Evolutionary conservation across 768 basidiomycete genomes (phyloP), one percentile per base, ranked within the genome.

Genomic region (Dioszegia crocea): DNA sequence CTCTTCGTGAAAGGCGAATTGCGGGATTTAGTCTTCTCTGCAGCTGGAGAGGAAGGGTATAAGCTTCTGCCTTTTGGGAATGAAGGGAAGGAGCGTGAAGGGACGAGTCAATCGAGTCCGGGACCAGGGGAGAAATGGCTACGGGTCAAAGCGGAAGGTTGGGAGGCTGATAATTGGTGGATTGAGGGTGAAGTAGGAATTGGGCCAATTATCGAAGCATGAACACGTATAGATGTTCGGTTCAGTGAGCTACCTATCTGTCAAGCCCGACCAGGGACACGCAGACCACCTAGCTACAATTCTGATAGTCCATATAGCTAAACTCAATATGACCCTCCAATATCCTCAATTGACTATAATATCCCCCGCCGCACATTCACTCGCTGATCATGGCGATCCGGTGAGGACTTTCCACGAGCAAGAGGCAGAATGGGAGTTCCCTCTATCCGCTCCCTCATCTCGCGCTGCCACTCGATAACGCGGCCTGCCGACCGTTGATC

Each of bases 1-100:
- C 88, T 99, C 83, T 99, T 97, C 72, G 82, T 84, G 0, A 79
- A 84, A 41, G 88, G 86, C 19, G 96, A 99, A 77, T 82, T 99
- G 47, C 62, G 71, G 17, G 76, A 75, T 12, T 81, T 96, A 10
- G 83, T 88, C 4, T 55, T 61, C 8, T 80, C 83, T 31, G 91
- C 92, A 0, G 87, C 87, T 2, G 61, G 70, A 27, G 83, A 79
- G 21, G 70, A 68, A 31, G 73, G 68, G 4, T 73, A 60, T 38
- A 47, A 63, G 4, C 5, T 65, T 1, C 19, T 45, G 17, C 6
- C 8, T 14, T 6, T 2, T 3, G 40, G 29, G 3, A 12, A 21
- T 26, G 47, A 38, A 27, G 12, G 17, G 14, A 29, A 24, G 12
- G 44, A 2, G 14, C 19, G 24, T 6, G n/a, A 48, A 26, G n/a